A percentile compares a stretch with the other conserved stretches of the same genome.
These are phyloP conservation scores for Adiantum capillusveneris DNA, from an alignment of 75 land plant genomes.

Conservation along the genomic window DNA sequence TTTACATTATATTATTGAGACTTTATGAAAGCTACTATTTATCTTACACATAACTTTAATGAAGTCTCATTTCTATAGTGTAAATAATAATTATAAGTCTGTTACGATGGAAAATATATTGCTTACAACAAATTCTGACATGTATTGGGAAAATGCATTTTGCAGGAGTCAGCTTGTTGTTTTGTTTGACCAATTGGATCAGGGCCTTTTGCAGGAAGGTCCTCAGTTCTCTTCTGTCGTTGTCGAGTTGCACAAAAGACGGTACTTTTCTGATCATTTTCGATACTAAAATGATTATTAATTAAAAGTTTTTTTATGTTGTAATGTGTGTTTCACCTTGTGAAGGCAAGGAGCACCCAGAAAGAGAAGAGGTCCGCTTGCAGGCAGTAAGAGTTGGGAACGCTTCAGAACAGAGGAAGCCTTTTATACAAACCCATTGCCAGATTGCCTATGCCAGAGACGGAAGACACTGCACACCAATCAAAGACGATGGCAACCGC, in stretches of 20 bases:
- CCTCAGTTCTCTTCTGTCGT: conserved; percentile 18
- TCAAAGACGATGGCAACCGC: no score
- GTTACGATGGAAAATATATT: no score
- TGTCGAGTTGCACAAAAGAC: conserved; percentile 15
- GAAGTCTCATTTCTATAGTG: no score
- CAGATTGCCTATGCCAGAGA: conserved; percentile 33
- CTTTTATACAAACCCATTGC: conserved; percentile 36
- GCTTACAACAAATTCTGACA: neutral
- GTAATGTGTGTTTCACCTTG: neutral
- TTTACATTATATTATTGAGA: neutral
- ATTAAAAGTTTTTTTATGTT: neutral
- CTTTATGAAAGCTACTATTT: no score
- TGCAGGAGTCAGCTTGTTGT: conserved; percentile 35
- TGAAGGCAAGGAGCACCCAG: conserved; percentile 39
- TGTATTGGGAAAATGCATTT: neutral
- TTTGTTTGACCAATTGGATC: conserved; percentile 34
- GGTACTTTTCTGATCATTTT: conserved; percentile 1
- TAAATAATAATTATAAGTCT: no score
- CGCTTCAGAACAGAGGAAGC: conserved; percentile 33
- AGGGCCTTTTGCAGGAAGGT: conserved; percentile 18
- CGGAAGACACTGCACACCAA: no score
- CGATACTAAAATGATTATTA: neutral
- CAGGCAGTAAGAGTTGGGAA: conserved; percentile 32
- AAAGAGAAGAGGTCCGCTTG: conserved; percentile 31
- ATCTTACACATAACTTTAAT: no score